phyloP scores from a whole-genome alignment of 2,329 filamentous ascomycete genomes.

The Pseudogymnoascus sp. region DNA sequence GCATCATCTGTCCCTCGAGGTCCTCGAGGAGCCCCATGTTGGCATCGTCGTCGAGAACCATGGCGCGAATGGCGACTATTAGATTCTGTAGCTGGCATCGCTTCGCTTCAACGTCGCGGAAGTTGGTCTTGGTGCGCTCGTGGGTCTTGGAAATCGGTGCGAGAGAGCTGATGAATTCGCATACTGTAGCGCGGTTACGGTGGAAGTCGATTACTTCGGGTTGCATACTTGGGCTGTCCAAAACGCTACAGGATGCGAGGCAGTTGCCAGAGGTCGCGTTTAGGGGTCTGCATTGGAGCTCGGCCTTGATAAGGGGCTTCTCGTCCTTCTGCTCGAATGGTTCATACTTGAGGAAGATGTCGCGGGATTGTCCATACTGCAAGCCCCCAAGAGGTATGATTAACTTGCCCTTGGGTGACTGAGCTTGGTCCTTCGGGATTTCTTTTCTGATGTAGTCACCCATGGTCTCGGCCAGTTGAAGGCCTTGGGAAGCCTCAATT shows the following conservation, averaged over 20 bases:
- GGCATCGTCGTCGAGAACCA: constrained; percentile 28
- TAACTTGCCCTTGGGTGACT: not conserved
- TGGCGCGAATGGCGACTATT: constrained; percentile 30
- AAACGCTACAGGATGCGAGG: not conserved
- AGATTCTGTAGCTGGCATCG: constrained; percentile 25
- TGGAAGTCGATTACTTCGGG: constrained; percentile 40
- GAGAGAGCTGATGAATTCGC: constrained; percentile 39
- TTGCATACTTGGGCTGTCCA: constrained; percentile 18
- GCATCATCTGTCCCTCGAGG: constrained; percentile 41
- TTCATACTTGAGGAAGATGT: not conserved
- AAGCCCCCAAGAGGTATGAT: not conserved
- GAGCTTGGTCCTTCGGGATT: not conserved
- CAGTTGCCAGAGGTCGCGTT: not conserved
- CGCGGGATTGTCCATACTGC: not conserved
- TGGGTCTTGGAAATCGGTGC: constrained; percentile 25
- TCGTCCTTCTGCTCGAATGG: not conserved
- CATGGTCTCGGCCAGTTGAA: constrained; percentile 33
- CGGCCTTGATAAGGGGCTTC: not conserved
- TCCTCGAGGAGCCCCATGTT: constrained; percentile 43
- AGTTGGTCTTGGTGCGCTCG: not conserved
- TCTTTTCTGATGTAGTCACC: constrained; percentile 31
- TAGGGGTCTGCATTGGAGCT: not conserved
- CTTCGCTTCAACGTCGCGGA: constrained; percentile 9
- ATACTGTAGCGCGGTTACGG: constrained; percentile 40
- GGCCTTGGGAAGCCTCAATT: constrained; percentile 30